Conservation (phyloP, 768 basidiomycete genomes). For the Psilocybe azurescens region DNA sequence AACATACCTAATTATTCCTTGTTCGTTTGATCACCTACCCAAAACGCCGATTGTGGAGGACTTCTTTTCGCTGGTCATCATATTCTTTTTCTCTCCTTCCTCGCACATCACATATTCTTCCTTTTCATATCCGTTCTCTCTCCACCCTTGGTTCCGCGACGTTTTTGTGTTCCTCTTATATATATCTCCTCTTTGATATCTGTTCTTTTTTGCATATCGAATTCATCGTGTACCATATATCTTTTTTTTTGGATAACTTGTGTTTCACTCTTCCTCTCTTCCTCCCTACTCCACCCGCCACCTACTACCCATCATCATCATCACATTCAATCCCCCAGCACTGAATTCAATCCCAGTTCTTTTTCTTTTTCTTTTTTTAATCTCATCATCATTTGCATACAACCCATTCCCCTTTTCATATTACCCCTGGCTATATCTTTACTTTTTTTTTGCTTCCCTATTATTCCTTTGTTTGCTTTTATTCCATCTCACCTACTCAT, state of each 20-base stretch:
- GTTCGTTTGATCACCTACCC: constrained; percentile 20
- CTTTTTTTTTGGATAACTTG: constrained; percentile 19
- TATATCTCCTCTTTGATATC: constrained; percentile 6
- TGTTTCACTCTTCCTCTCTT: not conserved
- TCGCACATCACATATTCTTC: constrained; percentile 8
- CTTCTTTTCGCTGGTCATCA: constrained; percentile 14
- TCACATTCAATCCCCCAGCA: constrained; percentile 17
- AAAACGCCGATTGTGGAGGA: constrained; percentile 9
- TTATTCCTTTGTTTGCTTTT: not conserved
- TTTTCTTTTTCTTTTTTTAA: not conserved
- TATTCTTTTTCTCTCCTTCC: constrained; percentile 16
- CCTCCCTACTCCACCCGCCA: constrained; percentile 1
- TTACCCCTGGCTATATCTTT: not conserved
- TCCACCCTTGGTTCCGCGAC: constrained; percentile 1
- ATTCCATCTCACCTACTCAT: not conserved
- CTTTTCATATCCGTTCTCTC: not conserved
- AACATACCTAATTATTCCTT: constrained; percentile 1
- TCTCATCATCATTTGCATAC: not conserved
- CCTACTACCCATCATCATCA: not conserved
- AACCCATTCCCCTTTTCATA: not conserved
- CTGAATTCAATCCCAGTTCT: not conserved
- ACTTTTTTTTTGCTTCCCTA: not conserved
- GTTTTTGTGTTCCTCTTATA: not conserved
- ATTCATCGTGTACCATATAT: constrained; percentile 17
- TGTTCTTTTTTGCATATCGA: constrained; percentile 18